Evolutionary conservation across 352 stramenopile genomes (phyloP), one percentile per base, ranked within the genome.

Genomic region (Albugo candida): DNA sequence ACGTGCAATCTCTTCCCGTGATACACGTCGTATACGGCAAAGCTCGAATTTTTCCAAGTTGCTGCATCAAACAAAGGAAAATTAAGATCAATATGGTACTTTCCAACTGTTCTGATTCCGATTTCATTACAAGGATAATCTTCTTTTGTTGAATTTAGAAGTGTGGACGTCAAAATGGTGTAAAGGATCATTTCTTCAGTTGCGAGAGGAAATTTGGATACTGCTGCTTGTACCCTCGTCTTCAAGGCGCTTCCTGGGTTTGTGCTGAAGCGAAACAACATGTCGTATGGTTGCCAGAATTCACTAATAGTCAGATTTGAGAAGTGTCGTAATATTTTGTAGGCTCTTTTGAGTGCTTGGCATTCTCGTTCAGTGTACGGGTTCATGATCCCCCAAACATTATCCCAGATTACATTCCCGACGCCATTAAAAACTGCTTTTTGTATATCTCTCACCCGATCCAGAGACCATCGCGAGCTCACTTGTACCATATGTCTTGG

Each of bases 331-430:
- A 87, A 47, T 45, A 86, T 77, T 10, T 63, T 45, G 37, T 84
- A 83, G 49, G 64, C 67, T 1, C 72, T 63, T 60, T 72, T 80
- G 35, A 59, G 47, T 5, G 56, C 70, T 50, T 81, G 65, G 51
- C 64, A 65, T 59, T 92, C 77, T 10, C 73, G 71, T 40, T 62
- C 53, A 0, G 77, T 87, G 59, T 88, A 81, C 11, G 58, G 64
- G 41, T 86, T 89, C 73, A 70, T 91, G 24, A 88, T 87, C 13
- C 80, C 75, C 80, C 80, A 92, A 14, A 92, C 74, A 49, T 92
- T 92, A 41, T 92, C 80, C 80, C 80, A 92, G 5, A 84, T 55
- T 17, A 88, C 80, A 54, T 87, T 91, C 4, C 80, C 77, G n/a
- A 65, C 69, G 11, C 75, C 77, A 51, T 92, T 92, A 50, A 91